Percentiles rank a stretch among this genome's conserved stretches.
Evolutionary conservation across 2,329 filamentous ascomycete genomes (phyloP).

Genomic region (Clonostachys rosea): DNA sequence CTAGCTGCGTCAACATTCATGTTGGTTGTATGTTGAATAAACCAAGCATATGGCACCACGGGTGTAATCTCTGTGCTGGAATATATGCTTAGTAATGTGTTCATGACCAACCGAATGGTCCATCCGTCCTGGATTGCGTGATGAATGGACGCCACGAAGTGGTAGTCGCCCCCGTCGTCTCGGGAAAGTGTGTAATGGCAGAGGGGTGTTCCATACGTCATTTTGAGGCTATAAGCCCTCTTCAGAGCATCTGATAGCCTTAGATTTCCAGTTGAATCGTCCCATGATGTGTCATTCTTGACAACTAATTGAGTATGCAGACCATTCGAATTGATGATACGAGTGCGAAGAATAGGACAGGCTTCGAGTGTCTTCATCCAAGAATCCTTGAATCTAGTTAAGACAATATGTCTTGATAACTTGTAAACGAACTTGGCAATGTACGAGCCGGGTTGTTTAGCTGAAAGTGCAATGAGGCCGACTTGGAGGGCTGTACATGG

Average conservation of each 20-base stretch:
- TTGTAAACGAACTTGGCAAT: conserved; percentile 8
- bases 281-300: conserved; percentile 3
- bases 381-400: conserved; percentile 5
- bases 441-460: conserved; percentile 11
- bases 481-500: conserved; percentile 29
- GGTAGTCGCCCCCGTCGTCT: neutral
- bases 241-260: neutral
- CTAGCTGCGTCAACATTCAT: conserved; percentile 5
- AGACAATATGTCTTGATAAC: conserved; percentile 3
- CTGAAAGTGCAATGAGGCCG: conserved; percentile 24
- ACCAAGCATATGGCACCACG: conserved; percentile 20
- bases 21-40: conserved; percentile 32
- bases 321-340: conserved; percentile 8
- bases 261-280: neutral
- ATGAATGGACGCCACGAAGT: conserved; percentile 1
- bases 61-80: neutral
- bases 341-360: conserved; percentile 9
- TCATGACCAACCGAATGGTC: conserved; percentile 31
- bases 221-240: neutral
- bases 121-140: conserved; percentile 11
- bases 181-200: conserved; percentile 1
- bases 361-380: conserved; percentile 9
- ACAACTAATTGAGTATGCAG: conserved; percentile 1
- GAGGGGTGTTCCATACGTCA: conserved; percentile 1
- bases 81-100: neutral